A percentile compares a stretch with the other conserved stretches of the same genome.
These are phyloP conservation scores for Plasmopara halstedii DNA, from an alignment of 352 stramenopile genomes.

Conservation along the genomic window DNA sequence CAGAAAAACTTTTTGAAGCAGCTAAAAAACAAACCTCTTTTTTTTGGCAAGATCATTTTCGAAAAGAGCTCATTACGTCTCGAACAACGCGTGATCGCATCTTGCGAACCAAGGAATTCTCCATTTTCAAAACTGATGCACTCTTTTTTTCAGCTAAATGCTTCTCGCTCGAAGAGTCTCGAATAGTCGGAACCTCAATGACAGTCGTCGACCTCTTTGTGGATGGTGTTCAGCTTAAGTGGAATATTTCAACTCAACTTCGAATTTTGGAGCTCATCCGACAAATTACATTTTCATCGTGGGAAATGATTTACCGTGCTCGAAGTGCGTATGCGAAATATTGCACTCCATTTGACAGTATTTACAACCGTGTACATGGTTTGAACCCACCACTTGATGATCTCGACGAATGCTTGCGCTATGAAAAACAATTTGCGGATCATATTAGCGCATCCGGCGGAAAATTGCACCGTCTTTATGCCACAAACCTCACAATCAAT, in stretches of 20 bases:
- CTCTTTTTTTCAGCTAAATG: conserved; percentile 43
- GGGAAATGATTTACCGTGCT: conserved; percentile 74
- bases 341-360: conserved; percentile 39
- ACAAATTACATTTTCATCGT: conserved; percentile 55
- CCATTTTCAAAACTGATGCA: not conserved
- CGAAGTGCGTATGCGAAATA: conserved; percentile 44
- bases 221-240: conserved; percentile 35
- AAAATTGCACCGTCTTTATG: conserved; percentile 51
- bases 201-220: conserved; percentile 66
- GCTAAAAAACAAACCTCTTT: not conserved
- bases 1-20: conserved; percentile 1
- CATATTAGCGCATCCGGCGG: conserved; percentile 60
- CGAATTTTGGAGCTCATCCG: conserved; percentile 56
- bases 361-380: conserved; percentile 52
- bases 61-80: conserved; percentile 11
- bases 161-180: conserved; percentile 68
- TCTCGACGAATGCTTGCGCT: conserved; percentile 28
- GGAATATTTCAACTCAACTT: conserved; percentile 49
- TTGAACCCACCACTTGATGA: conserved; percentile 52
- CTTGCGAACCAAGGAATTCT: not conserved
- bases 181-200: conserved; percentile 28
- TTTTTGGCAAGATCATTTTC: not conserved
- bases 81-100: conserved; percentile 4
- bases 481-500: conserved; percentile 38
- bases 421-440: conserved; percentile 25